Evolutionary conservation across 352 stramenopile species (phyloP).

Genomic region (Aphanomyces euteiches): DNA sequence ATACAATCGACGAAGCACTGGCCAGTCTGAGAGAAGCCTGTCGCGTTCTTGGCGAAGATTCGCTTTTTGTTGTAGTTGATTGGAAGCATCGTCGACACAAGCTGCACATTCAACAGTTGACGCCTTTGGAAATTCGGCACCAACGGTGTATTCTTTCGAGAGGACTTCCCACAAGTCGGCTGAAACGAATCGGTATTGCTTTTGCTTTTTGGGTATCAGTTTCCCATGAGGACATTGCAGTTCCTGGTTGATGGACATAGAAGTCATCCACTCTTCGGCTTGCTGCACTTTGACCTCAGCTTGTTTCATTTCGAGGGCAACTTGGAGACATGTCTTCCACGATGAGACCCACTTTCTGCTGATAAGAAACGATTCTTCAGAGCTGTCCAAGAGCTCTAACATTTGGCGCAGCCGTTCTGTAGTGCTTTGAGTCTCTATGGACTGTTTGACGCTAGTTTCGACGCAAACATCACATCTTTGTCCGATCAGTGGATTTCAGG

Average conservation of each 20-base stretch:
- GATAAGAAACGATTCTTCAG: conserved; percentile 25
- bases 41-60: conserved; percentile 50
- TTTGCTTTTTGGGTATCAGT: conserved; percentile 56
- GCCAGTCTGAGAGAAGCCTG: conserved; percentile 48
- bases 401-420: conserved; percentile 5
- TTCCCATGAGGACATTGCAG: conserved; percentile 69
- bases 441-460: neutral
- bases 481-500: neutral
- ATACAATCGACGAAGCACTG: conserved; percentile 51
- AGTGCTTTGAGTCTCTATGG: neutral
- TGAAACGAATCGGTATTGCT: conserved; percentile 54
- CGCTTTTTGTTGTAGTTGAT: conserved; percentile 50
- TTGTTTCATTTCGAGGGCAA: conserved; percentile 21
- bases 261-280: conserved; percentile 36
- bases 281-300: conserved; percentile 33
- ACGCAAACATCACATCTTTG: conserved; percentile 27
- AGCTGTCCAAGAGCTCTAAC: neutral
- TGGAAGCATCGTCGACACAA: conserved; percentile 51
- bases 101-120: conserved; percentile 43
- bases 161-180: conserved; percentile 61
- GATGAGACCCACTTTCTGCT: conserved; percentile 30
- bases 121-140: conserved; percentile 39
- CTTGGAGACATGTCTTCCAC: conserved; percentile 12
- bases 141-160: conserved; percentile 45
- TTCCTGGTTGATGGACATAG: conserved; percentile 58